Evolutionary conservation across 1,139 yeast species (phyloP).

Genomic region (Lodderomyces metapsilosis): DNA sequence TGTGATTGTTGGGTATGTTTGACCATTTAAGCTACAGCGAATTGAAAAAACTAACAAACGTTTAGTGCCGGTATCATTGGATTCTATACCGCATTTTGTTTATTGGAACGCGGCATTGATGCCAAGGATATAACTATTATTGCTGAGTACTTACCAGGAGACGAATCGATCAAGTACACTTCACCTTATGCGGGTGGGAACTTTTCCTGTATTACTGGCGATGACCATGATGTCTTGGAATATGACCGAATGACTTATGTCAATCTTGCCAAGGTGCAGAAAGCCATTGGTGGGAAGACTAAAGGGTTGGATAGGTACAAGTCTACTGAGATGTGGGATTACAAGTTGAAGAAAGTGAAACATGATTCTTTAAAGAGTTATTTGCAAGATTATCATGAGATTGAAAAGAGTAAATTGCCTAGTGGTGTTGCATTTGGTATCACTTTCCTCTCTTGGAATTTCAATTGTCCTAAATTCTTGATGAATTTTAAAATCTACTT

Average conservation of each 20-base stretch:
- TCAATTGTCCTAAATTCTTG: slow-evolving; percentile 63
- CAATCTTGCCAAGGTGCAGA: slow-evolving; percentile 42
- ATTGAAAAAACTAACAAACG: slow-evolving; percentile 1
- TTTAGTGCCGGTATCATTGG: slow-evolving; percentile 69
- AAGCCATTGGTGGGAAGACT: slow-evolving; percentile 46
- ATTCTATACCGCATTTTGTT: slow-evolving; percentile 57
- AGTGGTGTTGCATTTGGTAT: slow-evolving; percentile 53
- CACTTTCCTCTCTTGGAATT: slow-evolving; percentile 58
- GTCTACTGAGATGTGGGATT: slow-evolving; percentile 57
- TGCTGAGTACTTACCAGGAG: slow-evolving; percentile 72
- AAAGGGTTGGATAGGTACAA: slow-evolving; percentile 57
- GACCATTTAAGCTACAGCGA: background rate
- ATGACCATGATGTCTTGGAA: slow-evolving; percentile 48
- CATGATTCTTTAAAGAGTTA: slow-evolving; percentile 44
- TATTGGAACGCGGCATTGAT: slow-evolving; percentile 44
- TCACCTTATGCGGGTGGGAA: slow-evolving; percentile 84
- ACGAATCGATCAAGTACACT: slow-evolving; percentile 64
- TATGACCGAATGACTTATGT: slow-evolving; percentile 58
- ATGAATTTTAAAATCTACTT: slow-evolving; percentile 44
- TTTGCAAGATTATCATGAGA: slow-evolving; percentile 39
- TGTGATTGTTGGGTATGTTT: slow-evolving; percentile 35
- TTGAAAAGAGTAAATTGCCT: slow-evolving; percentile 38
- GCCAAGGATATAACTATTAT: slow-evolving; percentile 53
- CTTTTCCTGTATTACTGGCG: slow-evolving; percentile 64
- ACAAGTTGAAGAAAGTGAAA: slow-evolving; percentile 40